Conservation (phyloP, 441 rosid species). For the Rhodomyrtus psidioides region DNA sequence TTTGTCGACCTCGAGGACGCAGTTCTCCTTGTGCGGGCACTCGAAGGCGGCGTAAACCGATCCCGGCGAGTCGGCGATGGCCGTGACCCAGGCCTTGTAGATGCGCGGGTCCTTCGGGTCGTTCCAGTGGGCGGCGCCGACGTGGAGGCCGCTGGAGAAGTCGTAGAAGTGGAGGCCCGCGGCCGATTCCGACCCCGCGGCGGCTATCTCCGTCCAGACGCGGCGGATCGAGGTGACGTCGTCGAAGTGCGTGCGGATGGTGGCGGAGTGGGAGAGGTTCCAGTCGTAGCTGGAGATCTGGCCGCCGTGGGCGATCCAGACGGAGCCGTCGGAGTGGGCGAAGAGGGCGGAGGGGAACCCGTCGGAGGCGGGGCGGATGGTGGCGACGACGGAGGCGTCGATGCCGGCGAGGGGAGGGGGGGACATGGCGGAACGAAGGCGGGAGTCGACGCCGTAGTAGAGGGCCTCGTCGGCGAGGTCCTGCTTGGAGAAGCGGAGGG, state of each 20-base stretch:
- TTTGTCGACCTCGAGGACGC: conserved; percentile 55
- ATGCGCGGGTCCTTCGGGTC: conserved; percentile 81
- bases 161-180: conserved; percentile 88
- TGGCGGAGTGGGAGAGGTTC: conserved; percentile 44
- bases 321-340: conserved; percentile 51
- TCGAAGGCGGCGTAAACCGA: conserved; percentile 64
- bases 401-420: conserved; percentile 60
- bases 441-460: conserved; percentile 75
- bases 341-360: conserved; percentile 58
- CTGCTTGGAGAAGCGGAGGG: conserved; percentile 59
- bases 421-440: conserved; percentile 48
- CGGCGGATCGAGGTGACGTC: conserved; percentile 57
- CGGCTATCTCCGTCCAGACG: conserved; percentile 56
- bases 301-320: conserved; percentile 92
- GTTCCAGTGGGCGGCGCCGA: conserved; percentile 64
- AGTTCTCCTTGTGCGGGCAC: conserved; percentile 75
- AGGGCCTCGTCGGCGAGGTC: conserved; percentile 84
- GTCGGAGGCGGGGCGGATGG: conserved; percentile 57
- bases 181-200: conserved; percentile 50
- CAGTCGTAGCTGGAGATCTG: conserved; percentile 78
- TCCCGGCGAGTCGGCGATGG: conserved; percentile 41
- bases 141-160: conserved; percentile 42
- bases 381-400: conserved; percentile 61
- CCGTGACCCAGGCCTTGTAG: conserved; percentile 57
- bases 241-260: conserved; percentile 73